A percentile compares a stretch with the other conserved stretches of the same genome.
phyloP scores from a whole-genome alignment of 2,329 filamentous ascomycete genomes.

The Fusarium virguliforme region DNA sequence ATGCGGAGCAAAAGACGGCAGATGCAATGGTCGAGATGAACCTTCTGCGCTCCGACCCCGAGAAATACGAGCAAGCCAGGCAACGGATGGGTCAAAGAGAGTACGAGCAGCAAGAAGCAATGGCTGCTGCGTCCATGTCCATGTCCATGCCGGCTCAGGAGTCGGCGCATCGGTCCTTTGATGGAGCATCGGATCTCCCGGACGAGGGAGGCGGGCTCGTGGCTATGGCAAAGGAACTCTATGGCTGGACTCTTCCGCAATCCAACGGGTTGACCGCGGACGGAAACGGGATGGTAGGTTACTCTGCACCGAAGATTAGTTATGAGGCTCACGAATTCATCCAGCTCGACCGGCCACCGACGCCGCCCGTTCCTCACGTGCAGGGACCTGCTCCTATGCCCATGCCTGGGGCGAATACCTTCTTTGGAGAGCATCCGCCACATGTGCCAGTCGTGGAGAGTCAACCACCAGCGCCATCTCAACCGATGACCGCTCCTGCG shows the following conservation, averaged over 20 bases:
- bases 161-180: slow-evolving; percentile 28
- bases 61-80: slow-evolving; percentile 50
- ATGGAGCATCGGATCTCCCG: slow-evolving; percentile 37
- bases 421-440: slow-evolving; percentile 50
- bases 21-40: slow-evolving; percentile 58
- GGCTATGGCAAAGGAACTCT: not conserved
- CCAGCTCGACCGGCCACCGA: slow-evolving; percentile 4
- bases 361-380: slow-evolving; percentile 6
- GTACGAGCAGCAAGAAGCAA: slow-evolving; percentile 26
- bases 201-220: not conserved
- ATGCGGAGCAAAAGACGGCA: slow-evolving; percentile 73
- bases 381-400: slow-evolving; percentile 52
- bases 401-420: slow-evolving; percentile 58
- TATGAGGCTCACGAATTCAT: slow-evolving; percentile 21
- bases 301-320: not conserved
- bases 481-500: not conserved
- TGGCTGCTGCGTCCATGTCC: slow-evolving; percentile 6
- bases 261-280: not conserved
- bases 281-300: slow-evolving; percentile 21
- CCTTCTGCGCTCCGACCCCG: slow-evolving; percentile 55
- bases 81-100: slow-evolving; percentile 22
- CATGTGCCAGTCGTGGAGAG: not conserved
- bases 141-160: slow-evolving; percentile 12
- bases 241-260: slow-evolving; percentile 1
- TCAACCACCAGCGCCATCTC: not conserved